Conservation (phyloP, 768 basidiomycete species). For the Mycena venus region DNA sequence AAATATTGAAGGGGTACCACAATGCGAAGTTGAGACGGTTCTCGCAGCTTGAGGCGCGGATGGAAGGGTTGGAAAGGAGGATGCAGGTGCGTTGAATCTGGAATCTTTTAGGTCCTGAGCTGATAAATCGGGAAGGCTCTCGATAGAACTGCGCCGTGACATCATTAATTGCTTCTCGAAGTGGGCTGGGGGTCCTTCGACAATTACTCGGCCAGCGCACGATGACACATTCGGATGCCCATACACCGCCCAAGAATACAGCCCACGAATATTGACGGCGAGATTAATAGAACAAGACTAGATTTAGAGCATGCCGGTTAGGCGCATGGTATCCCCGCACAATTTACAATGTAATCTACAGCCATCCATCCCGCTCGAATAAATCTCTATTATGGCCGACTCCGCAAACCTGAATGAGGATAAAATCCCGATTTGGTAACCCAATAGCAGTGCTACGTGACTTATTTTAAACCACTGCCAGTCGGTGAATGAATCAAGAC, state of each 20-base stretch:
- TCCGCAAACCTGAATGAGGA: background rate
- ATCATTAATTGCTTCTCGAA: no score
- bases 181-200: background rate
- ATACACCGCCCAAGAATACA: background rate
- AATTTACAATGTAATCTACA: background rate
- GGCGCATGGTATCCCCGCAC: background rate
- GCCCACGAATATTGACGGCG: background rate
- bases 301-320: background rate
- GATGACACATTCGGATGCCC: background rate
- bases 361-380: background rate
- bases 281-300: background rate
- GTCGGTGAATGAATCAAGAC: no score
- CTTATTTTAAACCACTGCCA: no score
- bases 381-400: background rate
- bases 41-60: conserved; percentile 21
- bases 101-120: background rate
- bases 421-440: background rate
- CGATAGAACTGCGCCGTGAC: background rate
- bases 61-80: conserved; percentile 12
- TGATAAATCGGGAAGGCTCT: background rate
- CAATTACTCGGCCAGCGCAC: background rate
- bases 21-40: conserved; percentile 33
- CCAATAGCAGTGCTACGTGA: no score
- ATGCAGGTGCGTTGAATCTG: conserved; percentile 13
- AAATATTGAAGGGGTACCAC: conserved; percentile 34